phyloP scores from a whole-genome alignment of 352 stramenopile genomes.

The Ochromonadaceae sp. region DNA sequence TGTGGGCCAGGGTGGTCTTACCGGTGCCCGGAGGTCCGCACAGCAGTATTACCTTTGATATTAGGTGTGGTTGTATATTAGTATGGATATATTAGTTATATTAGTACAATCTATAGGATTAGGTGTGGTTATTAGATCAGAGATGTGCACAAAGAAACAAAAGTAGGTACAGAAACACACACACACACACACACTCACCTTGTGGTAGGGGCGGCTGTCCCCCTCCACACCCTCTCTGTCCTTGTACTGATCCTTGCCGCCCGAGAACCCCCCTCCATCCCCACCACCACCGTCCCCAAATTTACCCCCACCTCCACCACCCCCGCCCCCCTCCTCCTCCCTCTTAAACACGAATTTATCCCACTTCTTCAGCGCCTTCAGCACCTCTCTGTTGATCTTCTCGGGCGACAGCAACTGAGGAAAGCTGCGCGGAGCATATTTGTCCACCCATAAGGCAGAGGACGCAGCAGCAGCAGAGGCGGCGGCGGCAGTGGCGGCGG shows the following conservation, averaged over 20 bases:
- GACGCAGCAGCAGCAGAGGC: neutral
- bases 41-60: constrained; percentile 78
- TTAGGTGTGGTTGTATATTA: neutral
- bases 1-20: constrained; percentile 93
- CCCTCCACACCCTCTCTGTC: constrained; percentile 16
- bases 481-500: neutral
- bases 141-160: neutral
- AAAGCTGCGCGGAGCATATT: constrained; percentile 66
- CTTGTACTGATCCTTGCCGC: neutral
- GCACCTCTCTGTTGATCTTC: constrained; percentile 84
- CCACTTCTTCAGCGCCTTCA: constrained; percentile 83
- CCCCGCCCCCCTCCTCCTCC: neutral
- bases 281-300: neutral
- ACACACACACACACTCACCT: constrained; percentile 1
- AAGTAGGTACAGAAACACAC: constrained; percentile 8
- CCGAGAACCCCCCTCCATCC: neutral
- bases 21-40: constrained; percentile 74
- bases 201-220: neutral
- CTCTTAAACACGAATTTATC: constrained; percentile 78
- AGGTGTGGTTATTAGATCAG: neutral
- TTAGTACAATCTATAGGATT: neutral
- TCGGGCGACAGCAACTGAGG: constrained; percentile 87
- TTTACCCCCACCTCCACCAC: neutral
- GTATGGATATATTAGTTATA: neutral
- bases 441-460: constrained; percentile 82